phyloP scores from a whole-genome alignment of 768 basidiomycete species.

The Paxillus involutus region DNA sequence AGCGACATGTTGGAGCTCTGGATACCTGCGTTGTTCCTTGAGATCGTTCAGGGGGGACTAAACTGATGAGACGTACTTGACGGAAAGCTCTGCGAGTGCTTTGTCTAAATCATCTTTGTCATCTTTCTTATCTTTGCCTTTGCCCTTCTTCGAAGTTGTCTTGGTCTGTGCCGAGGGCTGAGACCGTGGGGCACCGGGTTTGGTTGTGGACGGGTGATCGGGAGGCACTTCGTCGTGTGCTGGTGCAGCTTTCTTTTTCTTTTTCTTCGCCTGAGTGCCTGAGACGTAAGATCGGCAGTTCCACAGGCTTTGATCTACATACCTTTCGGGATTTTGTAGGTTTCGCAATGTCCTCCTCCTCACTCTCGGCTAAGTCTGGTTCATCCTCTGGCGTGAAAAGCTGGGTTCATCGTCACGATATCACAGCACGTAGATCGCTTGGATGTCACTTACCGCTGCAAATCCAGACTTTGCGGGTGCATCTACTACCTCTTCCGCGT shows the following conservation, averaged over 20 bases:
- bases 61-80: conserved; percentile 50
- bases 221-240: conserved; percentile 4
- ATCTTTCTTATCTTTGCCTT: conserved; percentile 63
- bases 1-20: conserved; percentile 44
- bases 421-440: conserved; percentile 2
- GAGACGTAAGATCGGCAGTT: not conserved
- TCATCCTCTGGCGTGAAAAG: conserved; percentile 39
- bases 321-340: conserved; percentile 25
- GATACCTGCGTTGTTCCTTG: conserved; percentile 40
- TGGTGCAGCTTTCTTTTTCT: conserved; percentile 34
- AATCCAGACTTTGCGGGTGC: conserved; percentile 34
- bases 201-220: conserved; percentile 2
- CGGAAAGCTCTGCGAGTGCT: conserved; percentile 79
- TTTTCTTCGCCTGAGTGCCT: conserved; percentile 36
- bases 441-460: conserved; percentile 40
- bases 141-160: conserved; percentile 59
- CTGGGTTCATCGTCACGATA: conserved; percentile 32
- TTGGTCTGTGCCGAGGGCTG: conserved; percentile 29
- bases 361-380: conserved; percentile 16
- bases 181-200: conserved; percentile 3
- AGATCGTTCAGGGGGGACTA: not conserved
- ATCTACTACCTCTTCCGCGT: conserved; percentile 37
- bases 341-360: conserved; percentile 19
- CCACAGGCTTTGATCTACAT: not conserved
- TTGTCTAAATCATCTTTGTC: conserved; percentile 79